Evolutionary conservation across 225 moss, liverwort and hornwort species (phyloP).

Genomic region (Marchantia paleacea): DNA sequence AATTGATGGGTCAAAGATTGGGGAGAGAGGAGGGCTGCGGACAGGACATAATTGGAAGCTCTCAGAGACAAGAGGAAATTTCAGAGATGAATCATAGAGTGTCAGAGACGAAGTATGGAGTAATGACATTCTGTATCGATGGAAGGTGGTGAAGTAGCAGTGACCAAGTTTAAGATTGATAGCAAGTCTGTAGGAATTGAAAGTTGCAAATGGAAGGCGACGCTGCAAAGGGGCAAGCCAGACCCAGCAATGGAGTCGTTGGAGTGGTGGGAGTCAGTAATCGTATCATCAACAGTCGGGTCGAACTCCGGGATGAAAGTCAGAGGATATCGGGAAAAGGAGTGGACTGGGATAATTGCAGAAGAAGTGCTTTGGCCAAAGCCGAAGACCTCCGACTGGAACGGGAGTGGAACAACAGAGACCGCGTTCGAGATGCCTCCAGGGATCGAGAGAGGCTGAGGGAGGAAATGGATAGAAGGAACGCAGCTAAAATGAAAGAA

Average conservation of each 20-base stretch:
- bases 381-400: slow-evolving; percentile 22
- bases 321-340: neutral
- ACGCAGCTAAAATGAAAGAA: slow-evolving; percentile 19
- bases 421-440: slow-evolving; percentile 16
- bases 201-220: slow-evolving; percentile 8
- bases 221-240: neutral
- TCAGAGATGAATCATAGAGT: slow-evolving; percentile 6
- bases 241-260: neutral
- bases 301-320: neutral
- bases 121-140: neutral
- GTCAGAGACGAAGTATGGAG: neutral
- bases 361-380: slow-evolving; percentile 16
- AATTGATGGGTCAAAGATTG: neutral
- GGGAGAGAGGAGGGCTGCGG: neutral
- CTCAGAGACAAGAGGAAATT: neutral
- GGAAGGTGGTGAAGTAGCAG: neutral
- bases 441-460: slow-evolving; percentile 16
- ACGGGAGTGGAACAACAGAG: slow-evolving; percentile 17
- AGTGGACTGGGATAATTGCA: slow-evolving; percentile 12
- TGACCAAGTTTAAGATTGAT: neutral
- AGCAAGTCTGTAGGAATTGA: neutral
- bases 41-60: neutral
- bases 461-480: slow-evolving; percentile 23
- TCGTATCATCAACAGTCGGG: neutral
- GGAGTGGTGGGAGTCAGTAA: neutral